Base-by-base conservation (phyloP, 2,329 filamentous ascomycete genomes). In the Fusarium sp. region DNA sequence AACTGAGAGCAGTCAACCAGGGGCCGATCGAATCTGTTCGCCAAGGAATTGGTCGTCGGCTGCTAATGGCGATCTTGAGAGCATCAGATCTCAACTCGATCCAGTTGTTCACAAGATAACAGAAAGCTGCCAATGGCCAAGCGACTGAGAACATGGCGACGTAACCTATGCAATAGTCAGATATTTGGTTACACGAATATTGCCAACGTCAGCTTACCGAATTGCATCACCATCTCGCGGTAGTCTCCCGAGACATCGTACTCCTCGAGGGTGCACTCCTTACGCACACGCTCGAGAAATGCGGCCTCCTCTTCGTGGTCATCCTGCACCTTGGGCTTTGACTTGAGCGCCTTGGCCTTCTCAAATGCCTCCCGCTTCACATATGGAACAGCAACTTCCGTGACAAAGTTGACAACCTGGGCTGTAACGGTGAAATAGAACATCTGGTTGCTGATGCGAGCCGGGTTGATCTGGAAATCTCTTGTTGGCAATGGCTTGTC, bases 341-440 rank as follows among this genome's bases (percentile, higher is more conserved):
- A 86, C 74, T 93, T 88, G 58, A 93, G 89, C 71, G 94, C 85
- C 79, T 94, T 93, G 77, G 93, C 94, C 75, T 94, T 95, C 74
- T 89, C 87, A 77, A 92, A 91, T 1, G 91, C 88, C 74, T 90
- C 89, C 66, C 93, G 91, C 81, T 97, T 98, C 54, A 93, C 81
- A 72, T 93, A 94, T 1, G 96, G 96, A 3, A 98, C 88, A 38
- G 98, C 83, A 8, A 94, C 88, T 79, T 99, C 96, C 66, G 95
- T 90, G 15, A 87, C 90, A 57, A 98, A 91, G 77, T 92, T 96
- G 74, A 99, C 91, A 40, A 98, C 87, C 77, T 98, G 95, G 0
- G 94, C 95, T 0, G 95, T 98, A 32, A 98, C 93, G 0, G 95
- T 97, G 69, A 97, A 96, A 82, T 97, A 98, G 69, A 98, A 96